Base-by-base conservation (phyloP, 192 early-diverging fungal species). In the Rhizoclosmatium sp. region DNA sequence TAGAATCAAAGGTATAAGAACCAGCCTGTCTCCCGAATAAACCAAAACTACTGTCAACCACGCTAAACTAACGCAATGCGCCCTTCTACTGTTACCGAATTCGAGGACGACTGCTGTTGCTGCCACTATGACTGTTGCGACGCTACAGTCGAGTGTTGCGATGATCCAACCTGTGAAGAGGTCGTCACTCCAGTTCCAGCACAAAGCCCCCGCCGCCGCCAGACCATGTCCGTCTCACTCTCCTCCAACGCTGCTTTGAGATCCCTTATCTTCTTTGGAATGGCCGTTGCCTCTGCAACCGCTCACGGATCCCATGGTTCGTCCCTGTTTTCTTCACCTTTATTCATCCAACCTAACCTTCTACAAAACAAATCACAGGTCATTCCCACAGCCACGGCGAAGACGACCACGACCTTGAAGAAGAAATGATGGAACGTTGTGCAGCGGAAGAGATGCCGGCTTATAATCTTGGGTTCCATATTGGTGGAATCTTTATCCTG, bases 401-500 rank as follows among this genome's bases (percentile, higher is more conserved):
- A 31, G 31, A 31, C 31, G 31, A 31, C 31, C 31, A 31, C 31
- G 31, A 31, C 31, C 31, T 0, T 31, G 31, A 31, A 31, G 31
- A 31, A 31, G 31, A 31, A 31, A 31, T 31, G 31, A 0, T 31
- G 31, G 31, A 31, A 31, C 14, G 1, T 41, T 75, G 73, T 51
- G 73, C 44, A 21, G 59, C 73, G 9, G 21, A 23, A 19, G 23
- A 14, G 12, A 75, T 75, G 9, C 12, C 21, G 12, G 16, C 21
- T 12, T 78, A 78, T 40, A 49, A 78, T 47, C 5, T 74, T 12
- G 58, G 49, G 14, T 60, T 78, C 67, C 76, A 72, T 54, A 78
- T 78, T 61, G 76, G 40, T 4, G 76, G 76, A n/a, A 42, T 78
- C 48, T 78, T 78, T 2, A 71, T 78, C 19, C 71, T 78, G 4